Evolutionary conservation across 768 basidiomycete species (phyloP).

Genomic region (Rhodotorula kratochvilovae): DNA sequence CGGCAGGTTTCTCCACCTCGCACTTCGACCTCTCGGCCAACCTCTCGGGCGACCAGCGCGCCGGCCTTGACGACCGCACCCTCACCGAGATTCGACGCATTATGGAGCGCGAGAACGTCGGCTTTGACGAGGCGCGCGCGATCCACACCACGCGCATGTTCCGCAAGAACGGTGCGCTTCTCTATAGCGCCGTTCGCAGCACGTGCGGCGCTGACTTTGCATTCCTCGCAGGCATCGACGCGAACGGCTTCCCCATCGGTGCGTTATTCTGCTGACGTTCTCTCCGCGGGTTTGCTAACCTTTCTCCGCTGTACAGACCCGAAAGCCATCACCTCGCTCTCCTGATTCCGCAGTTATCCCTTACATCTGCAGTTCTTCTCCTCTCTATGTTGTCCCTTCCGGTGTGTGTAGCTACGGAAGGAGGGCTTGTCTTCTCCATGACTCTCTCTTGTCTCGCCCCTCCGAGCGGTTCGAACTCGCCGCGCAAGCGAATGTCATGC

Average conservation of each 20-base stretch:
- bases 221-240: conserved; percentile 18
- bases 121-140: conserved; percentile 33
- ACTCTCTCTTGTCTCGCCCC: too few relatives aligned
- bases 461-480: conserved; percentile 86
- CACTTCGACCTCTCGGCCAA: conserved; percentile 36
- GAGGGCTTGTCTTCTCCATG: too few relatives aligned
- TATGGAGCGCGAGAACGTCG: conserved; percentile 35
- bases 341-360: not conserved
- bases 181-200: not conserved
- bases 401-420: too few relatives aligned
- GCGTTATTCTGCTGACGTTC: not conserved
- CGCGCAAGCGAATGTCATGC: conserved; percentile 65
- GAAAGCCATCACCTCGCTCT: conserved; percentile 29
- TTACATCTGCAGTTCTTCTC: not conserved
- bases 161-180: conserved; percentile 21
- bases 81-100: conserved; percentile 40
- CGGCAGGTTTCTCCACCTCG: conserved; percentile 30
- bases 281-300: not conserved
- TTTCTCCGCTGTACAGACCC: conserved; percentile 3
- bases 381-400: not conserved
- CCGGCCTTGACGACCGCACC: conserved; percentile 34
- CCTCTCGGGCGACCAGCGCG: conserved; percentile 28
- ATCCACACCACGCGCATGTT: conserved; percentile 27
- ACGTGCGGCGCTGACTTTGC: too few relatives aligned
- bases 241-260: conserved; percentile 35